Conservation (phyloP, 768 basidiomycete species). For the Lactarius sanguifluus region DNA sequence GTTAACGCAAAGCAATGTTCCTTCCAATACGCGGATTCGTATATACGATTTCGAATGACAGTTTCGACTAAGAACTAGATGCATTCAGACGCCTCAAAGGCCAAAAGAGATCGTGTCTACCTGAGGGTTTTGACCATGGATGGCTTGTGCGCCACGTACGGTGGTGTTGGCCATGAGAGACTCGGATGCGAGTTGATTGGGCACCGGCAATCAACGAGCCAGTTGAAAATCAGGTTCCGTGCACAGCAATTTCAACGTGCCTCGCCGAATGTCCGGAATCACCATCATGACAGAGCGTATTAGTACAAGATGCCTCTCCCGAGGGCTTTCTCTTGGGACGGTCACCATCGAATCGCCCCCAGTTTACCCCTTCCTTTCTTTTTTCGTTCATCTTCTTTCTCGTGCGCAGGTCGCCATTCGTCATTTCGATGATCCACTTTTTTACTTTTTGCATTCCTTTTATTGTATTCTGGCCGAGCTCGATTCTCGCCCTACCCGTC, state of each 20-base stretch:
- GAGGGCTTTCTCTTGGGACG: not conserved
- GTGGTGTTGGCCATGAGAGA: conserved; percentile 86
- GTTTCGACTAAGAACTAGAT: conserved; percentile 89
- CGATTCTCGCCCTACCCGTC: conserved; percentile 13
- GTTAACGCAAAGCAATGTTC: conserved; percentile 98
- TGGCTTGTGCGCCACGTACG: conserved; percentile 79
- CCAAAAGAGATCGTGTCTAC: conserved; percentile 42
- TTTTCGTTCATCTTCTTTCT: conserved; percentile 3
- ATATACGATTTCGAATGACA: conserved; percentile 93
- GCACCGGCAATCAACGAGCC: too few relatives aligned
- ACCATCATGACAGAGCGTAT: not conserved
- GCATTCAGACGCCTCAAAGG: conserved; percentile 31
- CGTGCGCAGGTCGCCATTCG: conserved; percentile 22
- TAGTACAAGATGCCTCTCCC: not conserved
- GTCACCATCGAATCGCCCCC: not conserved
- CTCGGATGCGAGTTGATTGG: not conserved
- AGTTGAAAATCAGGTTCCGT: too few relatives aligned
- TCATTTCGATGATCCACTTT: conserved; percentile 11
- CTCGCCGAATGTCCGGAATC: conserved; percentile 23
- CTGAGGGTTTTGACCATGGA: conserved; percentile 97
- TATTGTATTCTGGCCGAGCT: conserved; percentile 6
- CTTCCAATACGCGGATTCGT: conserved; percentile 95
- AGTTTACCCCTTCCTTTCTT: not conserved
- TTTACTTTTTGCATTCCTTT: conserved; percentile 6
- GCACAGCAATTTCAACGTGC: too few relatives aligned